These are phyloP conservation scores for Kondoa subrosea DNA, from an alignment of 768 basidiomycete genomes.

Conservation along the genomic window DNA sequence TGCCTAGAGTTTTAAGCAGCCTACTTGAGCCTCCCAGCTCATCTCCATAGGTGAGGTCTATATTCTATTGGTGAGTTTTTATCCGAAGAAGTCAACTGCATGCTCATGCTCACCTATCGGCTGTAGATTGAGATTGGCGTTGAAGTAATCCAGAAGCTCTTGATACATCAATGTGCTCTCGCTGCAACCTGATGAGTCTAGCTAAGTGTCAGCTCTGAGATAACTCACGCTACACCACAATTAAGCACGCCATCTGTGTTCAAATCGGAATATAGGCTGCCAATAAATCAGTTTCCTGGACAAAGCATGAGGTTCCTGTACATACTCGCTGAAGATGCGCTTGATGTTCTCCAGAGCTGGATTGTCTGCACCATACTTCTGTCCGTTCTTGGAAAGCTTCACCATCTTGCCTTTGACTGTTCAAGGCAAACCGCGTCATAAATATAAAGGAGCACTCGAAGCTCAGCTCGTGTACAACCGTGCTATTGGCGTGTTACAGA, in stretches of 20 bases:
- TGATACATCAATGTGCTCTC: not conserved
- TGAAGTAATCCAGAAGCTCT: not conserved
- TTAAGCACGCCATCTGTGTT: not conserved
- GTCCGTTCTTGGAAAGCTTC: not conserved
- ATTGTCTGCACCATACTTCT: not conserved
- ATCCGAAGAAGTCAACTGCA: not conserved
- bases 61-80: not conserved
- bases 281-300: not conserved
- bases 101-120: not conserved
- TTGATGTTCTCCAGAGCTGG: not conserved
- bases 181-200: not conserved
- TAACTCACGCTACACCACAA: not conserved
- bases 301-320: not conserved
- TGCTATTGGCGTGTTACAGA: too few relatives aligned
- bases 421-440: too few relatives aligned
- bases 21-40: conserved; percentile 21
- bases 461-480: too few relatives aligned
- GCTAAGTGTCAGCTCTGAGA: not conserved
- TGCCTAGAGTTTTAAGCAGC: conserved; percentile 17
- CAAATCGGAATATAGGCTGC: not conserved
- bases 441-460: too few relatives aligned
- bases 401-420: too few relatives aligned
- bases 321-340: not conserved
- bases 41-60: conserved; percentile 20
- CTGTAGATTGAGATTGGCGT: not conserved